These are phyloP conservation scores for Pelargonium myrrhifolium DNA, from an alignment of 441 rosid species.

Conservation along the genomic window DNA sequence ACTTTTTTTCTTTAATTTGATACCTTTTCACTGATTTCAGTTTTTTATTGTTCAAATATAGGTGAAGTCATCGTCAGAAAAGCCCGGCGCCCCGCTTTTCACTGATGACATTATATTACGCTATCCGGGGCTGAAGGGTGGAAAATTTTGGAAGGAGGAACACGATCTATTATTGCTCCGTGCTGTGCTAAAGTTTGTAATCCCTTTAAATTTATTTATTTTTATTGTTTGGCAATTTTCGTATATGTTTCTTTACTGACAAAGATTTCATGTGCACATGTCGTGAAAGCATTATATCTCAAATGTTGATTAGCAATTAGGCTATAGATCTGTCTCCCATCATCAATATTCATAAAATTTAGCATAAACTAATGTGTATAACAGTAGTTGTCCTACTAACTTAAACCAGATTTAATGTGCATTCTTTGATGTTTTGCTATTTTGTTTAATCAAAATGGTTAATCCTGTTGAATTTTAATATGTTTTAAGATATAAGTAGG, in stretches of 20 bases:
- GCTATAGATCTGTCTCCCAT: too few relatives aligned
- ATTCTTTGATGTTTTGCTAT: too few relatives aligned
- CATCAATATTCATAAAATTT: too few relatives aligned
- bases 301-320: neutral
- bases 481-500: too few relatives aligned
- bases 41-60: constrained; percentile 27
- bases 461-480: too few relatives aligned
- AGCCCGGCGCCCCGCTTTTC: constrained; percentile 49
- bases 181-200: constrained; percentile 77
- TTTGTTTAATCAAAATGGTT: too few relatives aligned
- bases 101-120: constrained; percentile 56
- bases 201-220: constrained; percentile 12
- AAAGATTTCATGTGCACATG: neutral
- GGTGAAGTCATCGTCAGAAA: constrained; percentile 53
- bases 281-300: neutral
- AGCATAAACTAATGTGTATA: too few relatives aligned
- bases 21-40: neutral
- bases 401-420: too few relatives aligned
- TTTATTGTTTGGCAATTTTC: neutral
- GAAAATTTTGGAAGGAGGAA: constrained; percentile 85
- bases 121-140: constrained; percentile 75
- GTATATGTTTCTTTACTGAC: neutral
- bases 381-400: too few relatives aligned
- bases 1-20: neutral
- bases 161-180: constrained; percentile 67